Conservation (phyloP, 2,329 filamentous ascomycete species). For the Ophiocordyceps polyrhachis-furcata region DNA sequence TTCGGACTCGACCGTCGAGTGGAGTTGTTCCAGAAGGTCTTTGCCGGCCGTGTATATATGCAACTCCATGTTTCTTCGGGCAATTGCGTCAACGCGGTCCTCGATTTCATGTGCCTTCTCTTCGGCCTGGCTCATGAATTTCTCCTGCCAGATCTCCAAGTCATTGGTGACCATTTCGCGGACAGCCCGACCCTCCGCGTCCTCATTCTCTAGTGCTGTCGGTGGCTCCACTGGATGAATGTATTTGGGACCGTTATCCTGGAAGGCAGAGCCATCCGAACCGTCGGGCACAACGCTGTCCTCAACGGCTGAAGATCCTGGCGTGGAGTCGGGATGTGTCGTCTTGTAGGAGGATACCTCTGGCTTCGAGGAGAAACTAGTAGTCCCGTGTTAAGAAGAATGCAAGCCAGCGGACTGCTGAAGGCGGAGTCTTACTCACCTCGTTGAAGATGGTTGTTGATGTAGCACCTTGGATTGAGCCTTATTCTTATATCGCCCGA, state of each 20-base stretch:
- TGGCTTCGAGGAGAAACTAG: background rate
- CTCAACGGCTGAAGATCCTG: slow-evolving; percentile 12
- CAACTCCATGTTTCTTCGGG: slow-evolving; percentile 35
- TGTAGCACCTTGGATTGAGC: slow-evolving; percentile 13
- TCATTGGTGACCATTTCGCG: slow-evolving; percentile 58
- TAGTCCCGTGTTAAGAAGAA: background rate
- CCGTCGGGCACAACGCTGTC: slow-evolving; percentile 11
- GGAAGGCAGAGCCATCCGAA: slow-evolving; percentile 3
- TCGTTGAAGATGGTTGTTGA: slow-evolving; percentile 1
- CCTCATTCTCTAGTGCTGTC: slow-evolving; percentile 26
- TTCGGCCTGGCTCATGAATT: slow-evolving; percentile 70
- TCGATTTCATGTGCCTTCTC: slow-evolving; percentile 63
- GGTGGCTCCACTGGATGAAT: slow-evolving; percentile 23
- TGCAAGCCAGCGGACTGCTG: background rate
- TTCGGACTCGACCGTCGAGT: slow-evolving; percentile 46
- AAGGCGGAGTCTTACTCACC: background rate
- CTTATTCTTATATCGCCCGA: slow-evolving; percentile 50
- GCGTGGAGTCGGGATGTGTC: slow-evolving; percentile 11
- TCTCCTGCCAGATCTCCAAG: slow-evolving; percentile 68
- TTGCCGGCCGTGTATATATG: slow-evolving; percentile 49
- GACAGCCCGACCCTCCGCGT: slow-evolving; percentile 35
- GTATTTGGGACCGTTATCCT: slow-evolving; percentile 6
- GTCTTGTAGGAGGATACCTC: slow-evolving; percentile 17
- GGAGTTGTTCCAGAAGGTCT: slow-evolving; percentile 47
- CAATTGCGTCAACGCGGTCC: slow-evolving; percentile 41